phyloP scores from a whole-genome alignment of 202 grass and related monocot species.

The Brachypodium distachyon region DNA sequence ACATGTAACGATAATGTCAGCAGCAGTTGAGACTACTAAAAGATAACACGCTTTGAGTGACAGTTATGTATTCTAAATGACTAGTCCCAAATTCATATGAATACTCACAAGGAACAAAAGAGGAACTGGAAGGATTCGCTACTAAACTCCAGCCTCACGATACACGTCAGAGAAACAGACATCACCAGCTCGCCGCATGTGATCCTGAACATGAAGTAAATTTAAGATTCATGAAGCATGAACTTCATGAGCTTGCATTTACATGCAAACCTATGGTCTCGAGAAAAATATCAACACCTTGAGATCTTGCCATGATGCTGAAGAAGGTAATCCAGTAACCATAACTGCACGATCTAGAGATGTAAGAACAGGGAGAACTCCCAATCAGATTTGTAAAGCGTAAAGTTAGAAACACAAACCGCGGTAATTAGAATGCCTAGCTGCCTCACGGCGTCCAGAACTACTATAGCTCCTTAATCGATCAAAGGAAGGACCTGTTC shows the following conservation, averaged over 20 bases:
- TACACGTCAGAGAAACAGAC: conserved; percentile 89
- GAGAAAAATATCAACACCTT: no score
- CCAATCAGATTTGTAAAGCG: neutral
- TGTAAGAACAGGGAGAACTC: conserved; percentile 15
- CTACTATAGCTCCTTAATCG: conserved; percentile 51
- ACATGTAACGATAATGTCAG: neutral
- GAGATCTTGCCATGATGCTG: conserved; percentile 98
- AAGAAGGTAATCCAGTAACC: conserved; percentile 84
- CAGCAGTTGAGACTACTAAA: neutral
- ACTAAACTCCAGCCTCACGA: conserved; percentile 74
- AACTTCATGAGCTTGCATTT: neutral
- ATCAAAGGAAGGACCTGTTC: conserved; percentile 54
- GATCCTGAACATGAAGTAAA: conserved; percentile 55
- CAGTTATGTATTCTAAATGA: neutral
- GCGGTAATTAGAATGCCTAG: conserved; percentile 69
- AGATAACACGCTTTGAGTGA: neutral
- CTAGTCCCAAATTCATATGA: neutral
- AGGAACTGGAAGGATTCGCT: neutral
- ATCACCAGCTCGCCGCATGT: conserved; percentile 92
- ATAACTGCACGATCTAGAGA: conserved; percentile 44
- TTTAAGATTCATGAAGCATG: conserved; percentile 5
- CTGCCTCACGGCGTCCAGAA: conserved; percentile 41
- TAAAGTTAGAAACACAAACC: conserved; percentile 32
- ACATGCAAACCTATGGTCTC: no score
- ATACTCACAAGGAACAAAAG: neutral